These are phyloP conservation scores for Corchorus capsularis DNA, from an alignment of 345 rosid species.

Conservation along the genomic window DNA sequence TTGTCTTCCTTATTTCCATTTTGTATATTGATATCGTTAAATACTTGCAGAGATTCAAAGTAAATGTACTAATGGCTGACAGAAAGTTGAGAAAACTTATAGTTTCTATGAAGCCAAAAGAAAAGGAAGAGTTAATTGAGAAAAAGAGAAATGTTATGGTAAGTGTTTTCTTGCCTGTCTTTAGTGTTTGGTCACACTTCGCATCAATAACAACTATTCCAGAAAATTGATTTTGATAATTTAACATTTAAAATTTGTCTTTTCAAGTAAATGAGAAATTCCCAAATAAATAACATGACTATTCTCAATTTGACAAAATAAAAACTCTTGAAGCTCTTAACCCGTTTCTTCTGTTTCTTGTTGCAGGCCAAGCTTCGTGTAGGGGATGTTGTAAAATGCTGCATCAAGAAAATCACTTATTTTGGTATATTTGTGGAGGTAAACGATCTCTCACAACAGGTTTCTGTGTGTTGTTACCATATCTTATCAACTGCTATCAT, in stretches of 20 bases:
- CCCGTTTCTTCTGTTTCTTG: constrained; percentile 14
- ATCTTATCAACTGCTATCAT: background rate
- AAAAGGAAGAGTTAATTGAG: constrained; percentile 69
- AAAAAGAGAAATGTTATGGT: constrained; percentile 87
- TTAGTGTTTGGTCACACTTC: background rate
- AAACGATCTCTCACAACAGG: constrained; percentile 16
- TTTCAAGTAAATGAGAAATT: background rate
- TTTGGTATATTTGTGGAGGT: constrained; percentile 97
- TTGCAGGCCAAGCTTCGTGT: constrained; percentile 83
- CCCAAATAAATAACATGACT: background rate
- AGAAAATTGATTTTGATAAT: background rate
- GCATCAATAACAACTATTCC: constrained; percentile 1
- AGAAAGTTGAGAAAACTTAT: constrained; percentile 64
- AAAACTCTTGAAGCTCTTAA: constrained; percentile 17
- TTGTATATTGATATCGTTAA: constrained; percentile 10
- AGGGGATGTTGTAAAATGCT: constrained; percentile 88
- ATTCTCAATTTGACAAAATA: constrained; percentile 13
- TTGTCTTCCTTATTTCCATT: constrained; percentile 14
- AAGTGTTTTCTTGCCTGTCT: constrained; percentile 13
- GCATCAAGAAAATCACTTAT: constrained; percentile 85
- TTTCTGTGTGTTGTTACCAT: background rate
- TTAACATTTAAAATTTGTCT: background rate
- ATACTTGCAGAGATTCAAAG: constrained; percentile 67
- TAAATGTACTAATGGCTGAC: constrained; percentile 61
- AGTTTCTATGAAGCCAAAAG: constrained; percentile 80